Percentiles rank a stretch among this genome's conserved stretches.
These are phyloP conservation scores for Collybia mongolica DNA, from an alignment of 768 basidiomycete genomes.

Conservation along the genomic window DNA sequence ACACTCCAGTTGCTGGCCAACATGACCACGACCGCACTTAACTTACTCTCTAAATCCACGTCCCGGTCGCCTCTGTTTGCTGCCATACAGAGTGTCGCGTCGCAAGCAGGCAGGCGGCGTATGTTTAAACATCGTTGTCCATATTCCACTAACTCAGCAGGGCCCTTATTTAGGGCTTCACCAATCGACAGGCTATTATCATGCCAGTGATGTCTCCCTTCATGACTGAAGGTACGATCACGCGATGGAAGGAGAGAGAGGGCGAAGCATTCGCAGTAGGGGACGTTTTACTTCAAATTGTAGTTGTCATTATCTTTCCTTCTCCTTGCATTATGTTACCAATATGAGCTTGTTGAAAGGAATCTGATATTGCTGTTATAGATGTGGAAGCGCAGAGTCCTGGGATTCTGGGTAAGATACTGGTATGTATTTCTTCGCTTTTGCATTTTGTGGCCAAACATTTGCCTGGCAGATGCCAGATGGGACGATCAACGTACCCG, in stretches of 20 bases:
- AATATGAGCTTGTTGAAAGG: constrained; percentile 35
- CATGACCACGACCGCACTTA: constrained; percentile 16
- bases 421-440: constrained; percentile 45
- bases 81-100: constrained; percentile 16
- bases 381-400: constrained; percentile 91
- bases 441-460: not conserved
- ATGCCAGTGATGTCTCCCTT: constrained; percentile 94
- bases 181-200: constrained; percentile 35
- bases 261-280: constrained; percentile 71
- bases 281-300: constrained; percentile 78
- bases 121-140: constrained; percentile 1
- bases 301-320: constrained; percentile 25
- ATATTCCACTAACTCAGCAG: not conserved
- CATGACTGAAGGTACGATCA: constrained; percentile 82
- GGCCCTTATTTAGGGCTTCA: constrained; percentile 27
- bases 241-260: constrained; percentile 76
- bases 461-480: constrained; percentile 50
- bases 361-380: constrained; percentile 77
- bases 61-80: constrained; percentile 22
- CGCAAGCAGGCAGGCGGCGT: constrained; percentile 25
- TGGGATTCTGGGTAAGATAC: constrained; percentile 82
- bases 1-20: constrained; percentile 26
- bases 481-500: constrained; percentile 55
- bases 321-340: not conserved
- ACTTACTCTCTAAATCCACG: constrained; percentile 18